Evolutionary conservation across 805 yeast genomes (phyloP), one percentile per base, ranked within the genome.

Genomic region (Cyberlindnera amylophila): DNA sequence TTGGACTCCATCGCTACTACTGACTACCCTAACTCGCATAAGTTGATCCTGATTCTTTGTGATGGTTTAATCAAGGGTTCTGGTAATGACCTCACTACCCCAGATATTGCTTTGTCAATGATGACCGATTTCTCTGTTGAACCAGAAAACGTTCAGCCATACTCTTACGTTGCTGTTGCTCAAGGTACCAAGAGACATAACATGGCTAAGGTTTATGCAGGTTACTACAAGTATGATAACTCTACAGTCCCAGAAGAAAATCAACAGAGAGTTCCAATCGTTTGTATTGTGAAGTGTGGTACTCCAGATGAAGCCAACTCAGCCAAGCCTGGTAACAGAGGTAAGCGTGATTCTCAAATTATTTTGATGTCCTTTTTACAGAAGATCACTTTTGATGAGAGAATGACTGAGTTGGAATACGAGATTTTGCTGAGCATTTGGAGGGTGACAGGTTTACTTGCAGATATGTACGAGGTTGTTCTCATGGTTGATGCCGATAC

Each of bases 401-500:
- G 96, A 72, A 89, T 89, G 96, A 82, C 96, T 0, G 86, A 83
- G 52, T 75, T 89, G 45, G 96, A 90, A 53, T 88, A 76, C 56
- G 93, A 85, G 58, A 71, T 89, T 50, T 65, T 88, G 58, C 74
- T 74, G 41, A 76, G 76, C 33, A 83, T 90, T 18, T 86, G 95
- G 87, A 75, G 77, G 53, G 70, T 88, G 7, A 87, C 96, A 0
- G 96, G 96, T 1, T 66, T 89, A 33, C 83, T 88, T 79, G 81
- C 95, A 0, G 87, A 81, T 39, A 74, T 75, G 59, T 89, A 88
- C 62, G 96, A 89, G 59, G 69, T 83, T 30, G 81, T 86, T 32
- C 66, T 90, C 26, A 89, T 89, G 96, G 96, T 89, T 27, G 97
- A 89, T 67, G 97, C 97, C 4, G 97, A 89, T 66, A 88, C 96